Evolutionary conservation across 1,284 basidiomycete genomes (phyloP).

Genomic region (Ustanciosporium gigantosporum): DNA sequence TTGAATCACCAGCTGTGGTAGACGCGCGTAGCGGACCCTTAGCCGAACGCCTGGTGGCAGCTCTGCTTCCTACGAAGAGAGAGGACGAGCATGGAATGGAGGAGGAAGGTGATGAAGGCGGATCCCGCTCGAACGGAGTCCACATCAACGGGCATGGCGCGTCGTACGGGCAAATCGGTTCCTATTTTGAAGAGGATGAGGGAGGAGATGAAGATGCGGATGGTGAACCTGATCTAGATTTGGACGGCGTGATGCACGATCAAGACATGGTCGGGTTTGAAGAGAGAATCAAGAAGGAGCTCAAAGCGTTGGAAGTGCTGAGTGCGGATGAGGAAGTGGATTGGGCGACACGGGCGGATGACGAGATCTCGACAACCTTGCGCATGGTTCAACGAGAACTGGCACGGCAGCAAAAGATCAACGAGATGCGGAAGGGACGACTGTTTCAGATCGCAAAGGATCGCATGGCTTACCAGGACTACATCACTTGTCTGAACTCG

Average conservation of each 20-base stretch:
- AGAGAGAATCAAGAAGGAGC: constrained; percentile 65
- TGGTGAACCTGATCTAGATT: constrained; percentile 19
- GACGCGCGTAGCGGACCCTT: constrained; percentile 52
- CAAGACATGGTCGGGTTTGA: constrained; percentile 66
- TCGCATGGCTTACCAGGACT: constrained; percentile 76
- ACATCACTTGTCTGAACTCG: constrained; percentile 49
- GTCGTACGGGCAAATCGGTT: background rate
- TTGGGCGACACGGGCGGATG: constrained; percentile 66
- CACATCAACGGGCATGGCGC: constrained; percentile 13
- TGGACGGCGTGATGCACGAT: constrained; percentile 38
- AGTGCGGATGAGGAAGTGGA: constrained; percentile 63
- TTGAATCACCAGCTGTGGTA: constrained; percentile 32
- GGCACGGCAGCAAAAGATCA: constrained; percentile 74
- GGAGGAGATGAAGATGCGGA: constrained; percentile 39
- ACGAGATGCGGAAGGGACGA: constrained; percentile 78
- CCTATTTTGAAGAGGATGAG: constrained; percentile 15
- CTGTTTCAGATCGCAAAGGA: constrained; percentile 79
- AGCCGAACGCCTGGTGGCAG: constrained; percentile 46
- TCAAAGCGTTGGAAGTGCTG: constrained; percentile 65
- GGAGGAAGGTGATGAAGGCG: constrained; percentile 2
- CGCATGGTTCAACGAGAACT: constrained; percentile 85
- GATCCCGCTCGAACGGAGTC: constrained; percentile 2
- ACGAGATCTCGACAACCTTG: constrained; percentile 86
- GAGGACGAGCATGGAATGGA: constrained; percentile 1
- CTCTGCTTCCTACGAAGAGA: constrained; percentile 32